Conservation (phyloP, 1,284 basidiomycete species). For the Cerrena zonata region DNA sequence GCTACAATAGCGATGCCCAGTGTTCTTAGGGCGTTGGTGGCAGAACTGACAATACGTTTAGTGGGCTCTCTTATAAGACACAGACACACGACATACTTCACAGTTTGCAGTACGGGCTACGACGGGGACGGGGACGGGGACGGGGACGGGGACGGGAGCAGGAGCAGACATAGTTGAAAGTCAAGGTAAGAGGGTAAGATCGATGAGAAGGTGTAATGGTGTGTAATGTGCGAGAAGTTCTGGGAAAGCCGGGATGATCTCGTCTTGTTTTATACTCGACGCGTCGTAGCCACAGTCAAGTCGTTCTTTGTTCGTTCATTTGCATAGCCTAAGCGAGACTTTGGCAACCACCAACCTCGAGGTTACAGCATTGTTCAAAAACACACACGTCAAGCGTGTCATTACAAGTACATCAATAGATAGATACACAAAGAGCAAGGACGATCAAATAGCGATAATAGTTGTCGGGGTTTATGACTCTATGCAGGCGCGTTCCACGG, state of each 20-base stretch:
- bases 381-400: background rate
- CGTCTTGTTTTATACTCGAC: background rate
- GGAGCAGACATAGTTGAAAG: background rate
- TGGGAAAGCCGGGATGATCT: background rate
- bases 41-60: constrained; percentile 4
- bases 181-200: background rate
- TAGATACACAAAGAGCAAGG: background rate
- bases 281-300: background rate
- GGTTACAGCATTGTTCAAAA: background rate
- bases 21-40: constrained; percentile 12
- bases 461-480: background rate
- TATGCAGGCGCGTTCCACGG: background rate
- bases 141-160: no score
- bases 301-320: background rate
- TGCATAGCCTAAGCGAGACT: background rate
- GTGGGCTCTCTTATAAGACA: no score
- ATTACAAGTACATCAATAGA: background rate
- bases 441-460: background rate
- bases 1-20: constrained; percentile 12
- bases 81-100: no score
- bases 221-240: background rate
- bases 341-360: background rate
- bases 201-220: background rate
- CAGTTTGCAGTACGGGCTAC: no score
- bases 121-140: no score